Conservation (phyloP, 2,329 filamentous ascomycete genomes). For the Fusarium decemcellulare region DNA sequence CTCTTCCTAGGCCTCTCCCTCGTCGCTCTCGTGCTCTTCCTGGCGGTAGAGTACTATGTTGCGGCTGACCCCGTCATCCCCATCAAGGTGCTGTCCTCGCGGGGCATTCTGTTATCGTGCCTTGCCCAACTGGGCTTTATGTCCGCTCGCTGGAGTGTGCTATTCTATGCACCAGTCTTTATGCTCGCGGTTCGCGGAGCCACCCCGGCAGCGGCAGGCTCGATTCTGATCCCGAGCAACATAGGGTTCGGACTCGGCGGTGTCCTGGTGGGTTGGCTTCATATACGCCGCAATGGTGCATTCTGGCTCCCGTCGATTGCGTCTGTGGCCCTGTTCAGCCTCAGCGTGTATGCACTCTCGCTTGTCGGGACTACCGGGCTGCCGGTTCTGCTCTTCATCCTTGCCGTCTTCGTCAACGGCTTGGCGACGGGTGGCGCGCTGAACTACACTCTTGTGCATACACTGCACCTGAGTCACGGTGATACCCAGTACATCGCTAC, state of each 20-base stretch:
- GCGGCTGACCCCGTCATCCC: conserved; percentile 82
- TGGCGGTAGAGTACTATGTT: conserved; percentile 74
- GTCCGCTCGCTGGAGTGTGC: conserved; percentile 83
- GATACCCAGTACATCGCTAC: conserved; percentile 82
- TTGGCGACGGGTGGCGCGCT: conserved; percentile 79
- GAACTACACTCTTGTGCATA: conserved; percentile 86
- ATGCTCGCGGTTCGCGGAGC: conserved; percentile 82
- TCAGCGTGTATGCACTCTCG: conserved; percentile 71
- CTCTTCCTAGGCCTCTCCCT: conserved; percentile 73
- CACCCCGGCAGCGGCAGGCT: conserved; percentile 77
- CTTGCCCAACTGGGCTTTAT: conserved; percentile 83
- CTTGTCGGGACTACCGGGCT: conserved; percentile 66
- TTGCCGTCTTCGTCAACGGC: conserved; percentile 78
- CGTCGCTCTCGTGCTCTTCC: conserved; percentile 65
- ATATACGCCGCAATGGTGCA: conserved; percentile 79
- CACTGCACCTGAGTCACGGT: conserved; percentile 78
- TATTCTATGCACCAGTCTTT: conserved; percentile 87
- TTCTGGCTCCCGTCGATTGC: conserved; percentile 78
- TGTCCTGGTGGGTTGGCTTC: conserved; percentile 79
- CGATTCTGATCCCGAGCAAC: conserved; percentile 87
- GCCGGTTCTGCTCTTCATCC: conserved; percentile 67
- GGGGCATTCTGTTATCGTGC: conserved; percentile 80
- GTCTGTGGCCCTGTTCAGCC: conserved; percentile 73
- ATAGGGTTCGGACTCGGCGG: conserved; percentile 83
- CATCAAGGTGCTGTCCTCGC: conserved; percentile 76